Conservation (phyloP, 1,139 yeast species). For the Dujonia santamariae region DNA sequence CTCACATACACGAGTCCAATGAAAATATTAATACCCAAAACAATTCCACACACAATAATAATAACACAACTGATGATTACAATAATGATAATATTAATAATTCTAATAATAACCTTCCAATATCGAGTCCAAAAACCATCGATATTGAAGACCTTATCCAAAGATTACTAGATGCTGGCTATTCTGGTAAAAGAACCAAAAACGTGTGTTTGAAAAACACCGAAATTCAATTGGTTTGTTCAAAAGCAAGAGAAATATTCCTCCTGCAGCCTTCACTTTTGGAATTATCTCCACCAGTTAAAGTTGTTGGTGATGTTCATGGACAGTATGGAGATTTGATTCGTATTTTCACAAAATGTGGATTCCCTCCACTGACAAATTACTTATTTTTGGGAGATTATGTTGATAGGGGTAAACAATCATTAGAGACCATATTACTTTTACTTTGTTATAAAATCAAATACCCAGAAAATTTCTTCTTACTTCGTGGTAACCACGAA, state of each 20-base stretch:
- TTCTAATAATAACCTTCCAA: no score
- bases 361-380: slow-evolving; percentile 95
- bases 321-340: slow-evolving; percentile 93
- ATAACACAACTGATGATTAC: no score
- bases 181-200: slow-evolving; percentile 88
- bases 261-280: slow-evolving; percentile 84
- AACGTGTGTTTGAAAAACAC: slow-evolving; percentile 82
- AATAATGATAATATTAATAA: no score
- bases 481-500: slow-evolving; percentile 93
- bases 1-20: no score
- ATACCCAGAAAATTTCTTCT: slow-evolving; percentile 92
- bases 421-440: slow-evolving; percentile 82
- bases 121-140: slow-evolving; percentile 31
- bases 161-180: slow-evolving; percentile 89
- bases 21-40: no score
- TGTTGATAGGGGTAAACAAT: slow-evolving; percentile 95
- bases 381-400: slow-evolving; percentile 92
- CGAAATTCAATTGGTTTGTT: slow-evolving; percentile 84
- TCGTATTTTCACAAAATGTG: slow-evolving; percentile 90
- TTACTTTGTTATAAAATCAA: slow-evolving; percentile 89
- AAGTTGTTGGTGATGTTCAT: slow-evolving; percentile 96
- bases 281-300: slow-evolving; percentile 92
- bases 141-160: slow-evolving; percentile 90
- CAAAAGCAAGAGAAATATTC: slow-evolving; percentile 83
- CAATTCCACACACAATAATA: no score